These are phyloP conservation scores for Chenopodium quinoa DNA, from an alignment of 148 eudicot species.

Conservation along the genomic window DNA sequence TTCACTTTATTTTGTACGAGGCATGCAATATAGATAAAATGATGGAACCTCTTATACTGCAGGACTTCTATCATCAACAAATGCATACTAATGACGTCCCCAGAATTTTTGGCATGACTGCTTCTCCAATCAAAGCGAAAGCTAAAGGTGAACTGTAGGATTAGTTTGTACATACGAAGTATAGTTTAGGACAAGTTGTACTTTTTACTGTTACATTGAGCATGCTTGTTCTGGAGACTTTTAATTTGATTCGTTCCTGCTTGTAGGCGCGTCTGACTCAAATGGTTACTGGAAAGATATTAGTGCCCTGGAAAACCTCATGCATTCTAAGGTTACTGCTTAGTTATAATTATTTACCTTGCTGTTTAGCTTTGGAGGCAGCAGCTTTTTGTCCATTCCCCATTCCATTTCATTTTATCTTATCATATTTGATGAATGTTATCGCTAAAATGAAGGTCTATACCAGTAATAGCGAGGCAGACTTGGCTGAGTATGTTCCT, in stretches of 20 bases:
- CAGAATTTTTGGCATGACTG: constrained; percentile 95
- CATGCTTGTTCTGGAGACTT: neutral
- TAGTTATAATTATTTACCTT: neutral
- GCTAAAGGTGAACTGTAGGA: constrained; percentile 32
- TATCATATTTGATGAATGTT: neutral
- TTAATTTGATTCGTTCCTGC: neutral
- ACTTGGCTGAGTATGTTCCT: constrained; percentile 48
- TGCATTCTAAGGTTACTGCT: constrained; percentile 48
- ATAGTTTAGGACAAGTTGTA: neutral
- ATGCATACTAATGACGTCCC: constrained; percentile 50
- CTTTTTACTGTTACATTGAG: neutral
- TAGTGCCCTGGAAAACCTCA: constrained; percentile 58
- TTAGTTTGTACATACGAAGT: neutral
- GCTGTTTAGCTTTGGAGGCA: neutral
- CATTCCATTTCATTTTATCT: neutral
- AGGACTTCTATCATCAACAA: constrained; percentile 81
- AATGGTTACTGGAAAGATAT: constrained; percentile 61
- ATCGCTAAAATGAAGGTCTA: constrained; percentile 54
- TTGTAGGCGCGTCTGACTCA: constrained; percentile 43
- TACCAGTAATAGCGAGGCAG: constrained; percentile 66
- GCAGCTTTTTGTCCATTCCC: neutral
- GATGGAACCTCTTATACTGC: constrained; percentile 8
- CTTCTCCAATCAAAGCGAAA: constrained; percentile 82
- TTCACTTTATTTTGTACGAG: neutral
- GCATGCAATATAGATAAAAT: neutral